A percentile compares a stretch with the other conserved stretches of the same genome.
Conservation (phyloP, 495 filamentous ascomycete species). For the Polyplosphaeria fusca region DNA sequence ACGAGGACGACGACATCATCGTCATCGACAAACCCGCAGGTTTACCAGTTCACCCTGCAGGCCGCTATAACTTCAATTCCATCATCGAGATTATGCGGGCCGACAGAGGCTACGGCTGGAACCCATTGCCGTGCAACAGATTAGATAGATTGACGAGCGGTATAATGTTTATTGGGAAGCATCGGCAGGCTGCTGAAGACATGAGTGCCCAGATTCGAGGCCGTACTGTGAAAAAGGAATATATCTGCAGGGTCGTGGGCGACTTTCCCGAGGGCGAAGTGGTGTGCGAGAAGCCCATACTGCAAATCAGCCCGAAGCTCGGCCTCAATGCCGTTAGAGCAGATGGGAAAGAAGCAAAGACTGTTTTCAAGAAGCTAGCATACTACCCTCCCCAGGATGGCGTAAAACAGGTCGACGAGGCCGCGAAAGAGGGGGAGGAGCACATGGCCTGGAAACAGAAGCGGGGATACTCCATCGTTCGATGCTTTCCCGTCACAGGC, state of each 20-base stretch:
- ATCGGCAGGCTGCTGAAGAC: constrained; percentile 70
- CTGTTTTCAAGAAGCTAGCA: constrained; percentile 82
- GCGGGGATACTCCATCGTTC: constrained; percentile 87
- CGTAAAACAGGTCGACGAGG: background rate
- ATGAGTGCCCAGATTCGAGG: constrained; percentile 67
- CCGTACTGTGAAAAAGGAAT: constrained; percentile 86
- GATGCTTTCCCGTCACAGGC: constrained; percentile 88
- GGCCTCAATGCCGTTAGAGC: constrained; percentile 91
- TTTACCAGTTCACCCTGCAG: constrained; percentile 89
- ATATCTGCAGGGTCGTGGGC: constrained; percentile 85
- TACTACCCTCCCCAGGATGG: constrained; percentile 63
- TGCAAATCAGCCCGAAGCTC: constrained; percentile 90
- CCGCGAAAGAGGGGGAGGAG: constrained; percentile 35
- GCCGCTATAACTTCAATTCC: constrained; percentile 91
- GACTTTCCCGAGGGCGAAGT: constrained; percentile 76
- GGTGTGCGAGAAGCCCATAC: constrained; percentile 87
- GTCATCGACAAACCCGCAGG: constrained; percentile 97
- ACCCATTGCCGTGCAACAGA: constrained; percentile 83
- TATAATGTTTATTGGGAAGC: constrained; percentile 95
- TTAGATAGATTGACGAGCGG: constrained; percentile 93
- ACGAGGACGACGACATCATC: constrained; percentile 87
- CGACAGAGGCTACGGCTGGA: constrained; percentile 64
- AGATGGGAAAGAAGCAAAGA: constrained; percentile 82
- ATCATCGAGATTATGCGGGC: constrained; percentile 88
- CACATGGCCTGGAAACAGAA: constrained; percentile 37